A percentile compares a stretch with the other conserved stretches of the same genome.
phyloP scores from a whole-genome alignment of 257 asterid species.

The Fraxinus excelsior region DNA sequence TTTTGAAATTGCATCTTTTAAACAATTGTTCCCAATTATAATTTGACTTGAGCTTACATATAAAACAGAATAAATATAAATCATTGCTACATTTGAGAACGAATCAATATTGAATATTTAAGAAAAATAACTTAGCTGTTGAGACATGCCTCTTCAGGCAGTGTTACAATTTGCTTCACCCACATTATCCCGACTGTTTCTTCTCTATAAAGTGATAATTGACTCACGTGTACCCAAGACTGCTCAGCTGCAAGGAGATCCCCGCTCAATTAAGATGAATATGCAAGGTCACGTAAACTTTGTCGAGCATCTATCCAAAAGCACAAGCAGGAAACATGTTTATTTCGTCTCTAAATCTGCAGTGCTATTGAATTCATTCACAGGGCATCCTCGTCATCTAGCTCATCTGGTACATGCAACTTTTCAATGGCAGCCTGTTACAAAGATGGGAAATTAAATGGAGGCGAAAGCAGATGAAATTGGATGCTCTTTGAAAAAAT shows the following conservation, averaged over 20 bases:
- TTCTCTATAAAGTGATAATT: neutral
- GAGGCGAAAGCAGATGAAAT: slow-evolving; percentile 5
- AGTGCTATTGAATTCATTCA: slow-evolving; percentile 32
- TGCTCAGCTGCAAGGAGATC: slow-evolving; percentile 20
- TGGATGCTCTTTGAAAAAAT: neutral
- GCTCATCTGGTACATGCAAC: slow-evolving; percentile 89
- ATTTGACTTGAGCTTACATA: neutral
- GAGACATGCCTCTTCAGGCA: neutral
- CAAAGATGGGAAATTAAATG: slow-evolving; percentile 3
- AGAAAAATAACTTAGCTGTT: neutral
- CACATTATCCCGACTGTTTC: slow-evolving; percentile 10
- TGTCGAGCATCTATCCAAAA: slow-evolving; percentile 28
- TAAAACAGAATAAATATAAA: neutral
- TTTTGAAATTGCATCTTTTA: no score
- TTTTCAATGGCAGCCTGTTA: slow-evolving; percentile 89
- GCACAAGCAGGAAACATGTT: slow-evolving; percentile 38
- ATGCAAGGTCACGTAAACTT: slow-evolving; percentile 8
- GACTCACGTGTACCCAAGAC: neutral
- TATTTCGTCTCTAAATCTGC: slow-evolving; percentile 18
- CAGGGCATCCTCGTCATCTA: slow-evolving; percentile 65
- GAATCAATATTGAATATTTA: neutral
- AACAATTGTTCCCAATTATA: no score
- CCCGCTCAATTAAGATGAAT: slow-evolving; percentile 6
- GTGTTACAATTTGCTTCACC: neutral
- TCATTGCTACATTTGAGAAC: neutral